Conservation (phyloP, 495 filamentous ascomycete genomes). For the Podospora pseudoanserina region DNA sequence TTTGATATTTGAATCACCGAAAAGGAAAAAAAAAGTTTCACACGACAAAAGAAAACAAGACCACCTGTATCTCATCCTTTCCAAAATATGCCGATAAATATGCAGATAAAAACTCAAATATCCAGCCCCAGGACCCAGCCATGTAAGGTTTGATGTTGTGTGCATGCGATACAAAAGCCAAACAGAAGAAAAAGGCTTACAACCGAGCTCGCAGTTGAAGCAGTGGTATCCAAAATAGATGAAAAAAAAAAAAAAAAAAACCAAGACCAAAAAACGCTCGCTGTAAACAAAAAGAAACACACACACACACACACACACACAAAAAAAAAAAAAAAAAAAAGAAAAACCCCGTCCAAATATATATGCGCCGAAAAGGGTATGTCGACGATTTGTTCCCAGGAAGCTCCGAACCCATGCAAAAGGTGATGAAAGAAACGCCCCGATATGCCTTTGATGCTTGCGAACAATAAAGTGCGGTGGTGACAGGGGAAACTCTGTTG, state of each 20-base stretch:
- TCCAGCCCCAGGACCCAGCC: constrained; percentile 46
- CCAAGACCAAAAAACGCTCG: constrained; percentile 37
- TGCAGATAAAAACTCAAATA: constrained; percentile 38
- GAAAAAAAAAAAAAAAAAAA: constrained; percentile 20
- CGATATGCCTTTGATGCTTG: constrained; percentile 31
- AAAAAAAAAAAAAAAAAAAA: constrained; percentile 26
- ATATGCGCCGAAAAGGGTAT: constrained; percentile 25
- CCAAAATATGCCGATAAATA: constrained; percentile 40
- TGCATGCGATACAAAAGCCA: constrained; percentile 16
- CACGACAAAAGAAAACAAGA: constrained; percentile 32
- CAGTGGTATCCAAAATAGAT: constrained; percentile 31
- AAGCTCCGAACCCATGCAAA: constrained; percentile 39
- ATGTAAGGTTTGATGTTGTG: constrained; percentile 32
- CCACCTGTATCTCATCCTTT: constrained; percentile 39
- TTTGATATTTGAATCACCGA: constrained; percentile 25
- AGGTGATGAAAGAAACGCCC: constrained; percentile 34
- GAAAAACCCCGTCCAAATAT: constrained; percentile 21
- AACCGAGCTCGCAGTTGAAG: constrained; percentile 44
- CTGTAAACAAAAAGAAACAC: constrained; percentile 27
- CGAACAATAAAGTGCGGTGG: constrained; percentile 14
- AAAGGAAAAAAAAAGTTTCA: constrained; percentile 2
- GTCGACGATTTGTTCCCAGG: constrained; percentile 27
- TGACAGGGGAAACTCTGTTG: constrained; percentile 21
- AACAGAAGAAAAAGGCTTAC: constrained; percentile 34
- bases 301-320: constrained; percentile 17